phyloP scores from a whole-genome alignment of 2,329 filamentous ascomycete genomes.

The Ceratocystis alfenasii region DNA sequence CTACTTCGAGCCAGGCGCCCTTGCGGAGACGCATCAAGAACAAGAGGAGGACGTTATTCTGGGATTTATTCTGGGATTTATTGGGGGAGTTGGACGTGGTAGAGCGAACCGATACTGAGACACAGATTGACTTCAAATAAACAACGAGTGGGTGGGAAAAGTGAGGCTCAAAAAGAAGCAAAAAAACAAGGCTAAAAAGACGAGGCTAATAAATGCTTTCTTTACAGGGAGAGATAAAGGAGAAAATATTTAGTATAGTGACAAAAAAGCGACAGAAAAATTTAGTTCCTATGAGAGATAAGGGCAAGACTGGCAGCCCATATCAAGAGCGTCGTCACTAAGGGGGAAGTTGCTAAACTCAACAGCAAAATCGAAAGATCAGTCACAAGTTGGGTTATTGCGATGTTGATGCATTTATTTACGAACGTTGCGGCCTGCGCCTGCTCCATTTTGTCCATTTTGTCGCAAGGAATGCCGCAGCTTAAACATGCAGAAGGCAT shows the following conservation, averaged over 20 bases:
- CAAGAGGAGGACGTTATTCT: neutral
- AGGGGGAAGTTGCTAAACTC: neutral
- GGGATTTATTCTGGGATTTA: neutral
- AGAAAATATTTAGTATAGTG: neutral
- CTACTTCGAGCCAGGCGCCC: constrained; percentile 7
- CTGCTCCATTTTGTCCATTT: neutral
- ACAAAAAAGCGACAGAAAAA: neutral
- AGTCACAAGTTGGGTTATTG: neutral
- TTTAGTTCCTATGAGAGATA: neutral
- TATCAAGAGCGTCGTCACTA: neutral
- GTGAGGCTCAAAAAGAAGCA: neutral
- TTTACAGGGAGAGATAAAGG: neutral
- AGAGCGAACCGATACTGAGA: neutral
- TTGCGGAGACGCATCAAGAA: neutral
- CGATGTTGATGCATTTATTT: neutral
- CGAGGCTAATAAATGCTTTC: neutral
- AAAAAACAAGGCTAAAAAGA: neutral
- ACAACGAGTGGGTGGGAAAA: neutral
- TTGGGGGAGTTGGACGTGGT: neutral
- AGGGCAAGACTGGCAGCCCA: neutral
- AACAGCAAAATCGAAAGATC: neutral
- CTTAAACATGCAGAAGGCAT: constrained; percentile 6
- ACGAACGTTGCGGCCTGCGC: neutral
- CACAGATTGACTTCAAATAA: neutral
- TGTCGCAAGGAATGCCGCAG: neutral